phyloP scores from a whole-genome alignment of 2,329 filamentous ascomycete genomes.

The Venturia aucupariae region DNA sequence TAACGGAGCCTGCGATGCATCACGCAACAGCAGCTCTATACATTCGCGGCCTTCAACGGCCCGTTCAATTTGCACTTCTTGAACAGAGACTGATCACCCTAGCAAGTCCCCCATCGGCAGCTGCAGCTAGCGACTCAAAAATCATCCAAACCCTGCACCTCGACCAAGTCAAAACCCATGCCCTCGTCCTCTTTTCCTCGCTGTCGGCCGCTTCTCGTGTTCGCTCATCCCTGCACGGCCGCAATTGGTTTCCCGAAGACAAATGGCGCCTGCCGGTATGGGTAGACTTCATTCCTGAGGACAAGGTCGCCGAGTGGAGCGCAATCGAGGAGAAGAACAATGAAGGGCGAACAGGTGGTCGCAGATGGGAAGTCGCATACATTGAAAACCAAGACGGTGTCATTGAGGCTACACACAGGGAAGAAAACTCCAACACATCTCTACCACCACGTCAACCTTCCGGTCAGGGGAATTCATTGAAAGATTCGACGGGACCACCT shows the following conservation, averaged over 20 bases:
- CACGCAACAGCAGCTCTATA: constrained; percentile 71
- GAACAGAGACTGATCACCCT: constrained; percentile 60
- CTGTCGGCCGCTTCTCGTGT: constrained; percentile 65
- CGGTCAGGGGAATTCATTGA: neutral
- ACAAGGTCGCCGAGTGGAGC: constrained; percentile 66
- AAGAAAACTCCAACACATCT: constrained; percentile 9
- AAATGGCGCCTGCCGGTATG: constrained; percentile 73
- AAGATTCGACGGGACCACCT: neutral
- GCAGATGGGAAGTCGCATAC: constrained; percentile 68
- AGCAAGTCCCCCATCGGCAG: constrained; percentile 48
- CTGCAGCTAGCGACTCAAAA: constrained; percentile 28
- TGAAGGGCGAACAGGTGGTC: constrained; percentile 33
- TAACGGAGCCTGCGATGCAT: constrained; percentile 51
- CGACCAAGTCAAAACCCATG: constrained; percentile 80
- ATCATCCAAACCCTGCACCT: constrained; percentile 54
- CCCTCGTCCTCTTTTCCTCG: constrained; percentile 64
- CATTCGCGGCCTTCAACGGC: constrained; percentile 83
- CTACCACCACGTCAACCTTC: constrained; percentile 6
- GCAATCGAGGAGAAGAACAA: constrained; percentile 50
- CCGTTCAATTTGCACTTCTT: constrained; percentile 60
- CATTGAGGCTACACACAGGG: constrained; percentile 17
- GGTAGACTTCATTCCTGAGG: constrained; percentile 80
- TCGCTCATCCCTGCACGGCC: constrained; percentile 64
- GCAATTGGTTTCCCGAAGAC: constrained; percentile 76
- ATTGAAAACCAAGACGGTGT: constrained; percentile 44